Base-by-base conservation (phyloP, 805 yeast species). In the Hanseniaspora lachancei region DNA sequence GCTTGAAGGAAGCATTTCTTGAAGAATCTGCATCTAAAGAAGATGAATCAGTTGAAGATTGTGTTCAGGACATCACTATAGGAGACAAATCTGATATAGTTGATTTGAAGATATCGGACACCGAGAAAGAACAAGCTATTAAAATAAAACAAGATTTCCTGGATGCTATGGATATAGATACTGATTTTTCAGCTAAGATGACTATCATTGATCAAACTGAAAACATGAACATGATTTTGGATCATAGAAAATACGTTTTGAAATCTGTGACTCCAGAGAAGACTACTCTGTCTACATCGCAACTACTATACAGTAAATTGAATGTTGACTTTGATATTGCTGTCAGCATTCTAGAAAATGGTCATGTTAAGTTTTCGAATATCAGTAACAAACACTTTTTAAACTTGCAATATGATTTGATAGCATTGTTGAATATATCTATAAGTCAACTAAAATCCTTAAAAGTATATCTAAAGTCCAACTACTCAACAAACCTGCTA, bases 261-360 rank as follows among this genome's bases (percentile, higher is more conserved):
- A 53, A 53, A 46, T 36, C 48, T 16, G 40, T 35, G 16, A 36
- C 42, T 3, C n/a, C 39, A 10, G 24, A 9, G 27, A 20, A 36
- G 21, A 27, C 24, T 2, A 34, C 29, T 4, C 44, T 29, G 32
- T 44, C 18, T 23, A 20, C 20, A 15, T 38, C 50, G 6, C 27
- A 16, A 21, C 23, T 53, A 15, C 12, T 46, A 35, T 13, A 38
- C 40, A 53, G 56, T 24, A 29, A 39, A 32, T 39, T 53, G 41
- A 42, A 46, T 39, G 13, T 23, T 5, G 36, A 24, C 16, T 53
- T 23, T 21, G 56, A 46, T 16, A 46, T 53, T 23, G 29, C 47
- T 39, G 50, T 46, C 16, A 53, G 46, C 21, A 39, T 53, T 27
- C 21, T 53, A 13, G 42, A 44, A 2, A 46, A 53, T 32, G 56